Base-by-base conservation (phyloP, 495 filamentous ascomycete species). In the Aspergillus avenaceus region DNA sequence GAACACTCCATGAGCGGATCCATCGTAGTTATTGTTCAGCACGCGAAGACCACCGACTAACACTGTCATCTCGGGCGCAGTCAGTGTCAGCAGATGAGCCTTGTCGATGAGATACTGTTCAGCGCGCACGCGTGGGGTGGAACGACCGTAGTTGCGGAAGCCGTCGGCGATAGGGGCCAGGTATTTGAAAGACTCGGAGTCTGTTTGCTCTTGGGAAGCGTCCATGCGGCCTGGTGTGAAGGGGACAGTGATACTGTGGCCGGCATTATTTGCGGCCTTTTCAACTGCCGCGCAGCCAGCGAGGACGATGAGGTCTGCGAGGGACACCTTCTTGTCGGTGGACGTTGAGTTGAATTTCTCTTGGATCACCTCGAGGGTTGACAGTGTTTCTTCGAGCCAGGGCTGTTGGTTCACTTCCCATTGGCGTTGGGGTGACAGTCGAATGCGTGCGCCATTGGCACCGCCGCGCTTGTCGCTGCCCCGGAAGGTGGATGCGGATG, bases 401-500 rank as follows among this genome's bases (percentile, higher is more conserved):
- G 74, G 51, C 26, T 83, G 82, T 65, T 84, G 80, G 75, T 87
- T 88, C 52, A 83, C 77, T 55, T 78, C 63, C 85, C 85, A 88
- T 55, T 81, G 68, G 43, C 78, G 80, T 67, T 84, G 80, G 14
- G 85, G 85, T 16, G 72, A 71, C n/a, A 88, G 80, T 28, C 84
- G 83, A 58, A 88, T 84, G 56, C 84, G 85, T 5, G 81, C 84
- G 49, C 85, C 85, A 53, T 87, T 87, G 66, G 84, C 85, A 53
- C 85, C 85, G 52, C 85, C 85, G 48, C 85, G 84, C 78, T 87
- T 88, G 76, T 88, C 85, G 52, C 80, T 70, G 49, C 83, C 82
- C 41, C 85, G 84, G 83, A 87, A 88, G 26, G 82, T 83, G 7
- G 84, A 82, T 26, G 84, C 84, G 0, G 85, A 82, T 4, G 84